phyloP scores from a whole-genome alignment of 2,329 filamentous ascomycete species.

The Fusarium sp. region DNA sequence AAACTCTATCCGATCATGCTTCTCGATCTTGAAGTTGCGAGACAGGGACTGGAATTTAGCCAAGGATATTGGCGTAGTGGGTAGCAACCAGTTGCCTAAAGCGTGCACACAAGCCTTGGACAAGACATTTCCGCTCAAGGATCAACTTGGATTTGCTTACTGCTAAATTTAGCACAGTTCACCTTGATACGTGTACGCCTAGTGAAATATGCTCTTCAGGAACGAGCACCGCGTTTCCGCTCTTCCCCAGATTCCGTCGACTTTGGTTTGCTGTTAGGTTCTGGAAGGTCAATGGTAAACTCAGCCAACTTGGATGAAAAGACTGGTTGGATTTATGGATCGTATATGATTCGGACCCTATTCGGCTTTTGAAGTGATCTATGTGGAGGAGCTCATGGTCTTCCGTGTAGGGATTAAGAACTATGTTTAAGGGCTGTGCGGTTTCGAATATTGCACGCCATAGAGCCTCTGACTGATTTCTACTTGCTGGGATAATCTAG shows the following conservation, averaged over 20 bases:
- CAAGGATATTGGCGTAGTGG: constrained; percentile 7
- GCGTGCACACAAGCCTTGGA: background rate
- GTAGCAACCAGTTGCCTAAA: constrained; percentile 7
- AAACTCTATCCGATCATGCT: constrained; percentile 16
- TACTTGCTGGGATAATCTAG: too few species aligned
- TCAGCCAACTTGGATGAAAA: too few species aligned
- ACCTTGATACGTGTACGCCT: background rate
- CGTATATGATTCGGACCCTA: too few species aligned
- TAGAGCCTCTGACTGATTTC: too few species aligned
- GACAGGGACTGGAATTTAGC: constrained; percentile 23
- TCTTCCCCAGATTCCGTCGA: background rate
- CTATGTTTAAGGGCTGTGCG: too few species aligned
- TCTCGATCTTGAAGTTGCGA: background rate
- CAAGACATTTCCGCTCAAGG: background rate
- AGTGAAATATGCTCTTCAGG: background rate
- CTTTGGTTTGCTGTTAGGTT: too few species aligned
- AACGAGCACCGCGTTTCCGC: background rate
- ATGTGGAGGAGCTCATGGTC: too few species aligned
- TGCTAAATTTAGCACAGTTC: background rate
- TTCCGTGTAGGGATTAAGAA: too few species aligned
- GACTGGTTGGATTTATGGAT: too few species aligned
- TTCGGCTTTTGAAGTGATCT: too few species aligned
- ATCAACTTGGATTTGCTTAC: background rate
- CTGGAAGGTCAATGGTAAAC: too few species aligned
- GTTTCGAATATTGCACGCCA: too few species aligned